Base-by-base conservation (phyloP, 176 grass and related monocot species). In the Puya raimondii region DNA sequence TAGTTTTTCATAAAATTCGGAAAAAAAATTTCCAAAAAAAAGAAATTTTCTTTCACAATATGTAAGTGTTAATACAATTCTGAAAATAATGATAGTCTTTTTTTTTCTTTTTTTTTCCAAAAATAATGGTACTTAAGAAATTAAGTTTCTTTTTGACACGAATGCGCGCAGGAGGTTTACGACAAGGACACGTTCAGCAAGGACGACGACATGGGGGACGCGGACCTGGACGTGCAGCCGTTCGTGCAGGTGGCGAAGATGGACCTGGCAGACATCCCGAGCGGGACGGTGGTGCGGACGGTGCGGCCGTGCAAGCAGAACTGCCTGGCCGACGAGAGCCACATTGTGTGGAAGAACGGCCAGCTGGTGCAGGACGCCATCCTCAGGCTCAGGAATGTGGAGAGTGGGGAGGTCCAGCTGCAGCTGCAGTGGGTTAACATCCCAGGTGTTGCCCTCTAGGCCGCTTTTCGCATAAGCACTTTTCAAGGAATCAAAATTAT, bases 351-450 rank as follows among this genome's bases (percentile, higher is more conserved):
- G 86, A 82, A 76, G 68, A 78, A 84, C 3, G 88, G 80, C 0
- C 74, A 64, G 67, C 53, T 91, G 11, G 66, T 80, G 23, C 92
- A 96, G 52, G 78, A 96, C 67, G 67, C 89, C 23, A 85, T 96
- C 14, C 88, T 96, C 10, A 85, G 88, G 1, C 76, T 96, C 22
- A 82, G 72, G 70, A 91, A 96, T 22, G 92, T 96, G 1, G 92
- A 96, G 83, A 91, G 88, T 0, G 92, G 92, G 6, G 92, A 96
- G 20, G 59, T 96, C 3, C 80, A 91, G 50, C 16, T 96, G 11
- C 88, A 96, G 68, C 80, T 96, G 11, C 72, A 84, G 6, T 96
- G 91, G 91, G 74, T 88, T 12, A 80, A 14, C 50, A 81, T 88
- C 2, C 82, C 72, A 2, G 76, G 71, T 22, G 7, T 15, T 59